Evolutionary conservation across 805 yeast species (phyloP), one percentile per base, ranked within the genome.

Genomic region (Spathaspora hagerdaliae): DNA sequence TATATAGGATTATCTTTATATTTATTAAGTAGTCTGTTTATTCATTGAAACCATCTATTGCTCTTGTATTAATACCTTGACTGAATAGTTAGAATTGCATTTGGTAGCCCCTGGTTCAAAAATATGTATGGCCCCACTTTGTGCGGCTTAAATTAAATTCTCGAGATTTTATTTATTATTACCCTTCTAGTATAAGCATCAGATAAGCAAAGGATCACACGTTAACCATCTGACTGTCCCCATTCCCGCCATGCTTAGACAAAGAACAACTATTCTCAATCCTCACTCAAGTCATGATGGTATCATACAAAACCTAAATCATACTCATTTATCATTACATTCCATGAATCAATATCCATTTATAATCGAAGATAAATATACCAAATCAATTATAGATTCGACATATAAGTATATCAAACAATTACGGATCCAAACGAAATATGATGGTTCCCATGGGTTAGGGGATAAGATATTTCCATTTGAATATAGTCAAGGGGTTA

Each of bases 191-290:
- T n/a, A n/a, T n/a, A n/a, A n/a, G n/a, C n/a, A n/a, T n/a, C n/a
- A n/a, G n/a, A n/a, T n/a, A n/a, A n/a, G n/a, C n/a, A n/a, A n/a
- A n/a, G n/a, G n/a, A n/a, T n/a, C n/a, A n/a, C n/a, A n/a, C n/a
- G n/a, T n/a, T n/a, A n/a, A n/a, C n/a, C n/a, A n/a, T n/a, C n/a
- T 27, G 31, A 27, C 31, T 10, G 9, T 27, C 31, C 31, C 31
- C 31, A 27, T 27, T 27, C 9, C 7, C 31, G 10, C 31, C 31
- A 55, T 54, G 57, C 48, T 56, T 38, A 63, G 59, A 51, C 71
- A 67, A 38, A 53, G 73, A 50, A 55, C 60, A 12, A 65, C 73
- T 15, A 45, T 66, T 29, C 52, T 57, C 47, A 66, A 65, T 47
- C 65, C 64, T 11, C 50, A 47, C 6, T 31, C 44, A 3, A 49